A percentile compares a stretch with the other conserved stretches of the same genome.
Evolutionary conservation across 768 basidiomycete species (phyloP).

Genomic region (Tylopilus felleus): DNA sequence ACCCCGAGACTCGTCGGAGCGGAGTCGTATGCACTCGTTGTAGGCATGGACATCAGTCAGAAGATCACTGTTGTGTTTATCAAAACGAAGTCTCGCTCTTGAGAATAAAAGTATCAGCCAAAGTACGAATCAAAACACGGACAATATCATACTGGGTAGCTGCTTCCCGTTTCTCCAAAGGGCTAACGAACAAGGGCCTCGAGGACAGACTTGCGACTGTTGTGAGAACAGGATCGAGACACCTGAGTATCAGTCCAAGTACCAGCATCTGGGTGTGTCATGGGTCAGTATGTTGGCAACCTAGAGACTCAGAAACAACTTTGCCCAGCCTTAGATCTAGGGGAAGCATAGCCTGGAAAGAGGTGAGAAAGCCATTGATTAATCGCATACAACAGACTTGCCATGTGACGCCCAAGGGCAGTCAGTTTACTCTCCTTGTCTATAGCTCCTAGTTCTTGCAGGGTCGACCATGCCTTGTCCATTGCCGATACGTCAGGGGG

Average conservation of each 20-base stretch:
- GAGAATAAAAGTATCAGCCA: not conserved
- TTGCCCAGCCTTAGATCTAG: slow-evolving; percentile 86
- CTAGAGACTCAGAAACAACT: slow-evolving; percentile 34
- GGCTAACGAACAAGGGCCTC: slow-evolving; percentile 81
- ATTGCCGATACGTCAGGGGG: slow-evolving; percentile 76
- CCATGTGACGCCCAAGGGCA: slow-evolving; percentile 79
- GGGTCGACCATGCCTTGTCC: slow-evolving; percentile 67
- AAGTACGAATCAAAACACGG: not conserved
- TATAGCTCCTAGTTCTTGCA: slow-evolving; percentile 79
- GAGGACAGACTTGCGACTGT: slow-evolving; percentile 81
- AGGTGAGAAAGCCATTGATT: not conserved
- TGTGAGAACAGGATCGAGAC: slow-evolving; percentile 76
- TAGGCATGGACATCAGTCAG: slow-evolving; percentile 81
- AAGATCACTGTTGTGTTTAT: slow-evolving; percentile 74
- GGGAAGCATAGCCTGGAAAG: slow-evolving; percentile 70
- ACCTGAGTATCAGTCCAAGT: slow-evolving; percentile 77
- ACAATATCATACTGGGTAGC: slow-evolving; percentile 53
- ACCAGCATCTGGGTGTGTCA: slow-evolving; percentile 68
- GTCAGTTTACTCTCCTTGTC: slow-evolving; percentile 63
- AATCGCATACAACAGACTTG: slow-evolving; percentile 24
- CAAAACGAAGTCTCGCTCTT: slow-evolving; percentile 73
- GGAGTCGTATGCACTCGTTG: slow-evolving; percentile 53
- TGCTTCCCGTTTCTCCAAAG: slow-evolving; percentile 82
- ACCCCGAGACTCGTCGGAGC: slow-evolving; percentile 44
- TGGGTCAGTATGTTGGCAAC: slow-evolving; percentile 1